These are phyloP conservation scores for Choiromyces venosus DNA, from an alignment of 495 filamentous ascomycete genomes.

Conservation along the genomic window DNA sequence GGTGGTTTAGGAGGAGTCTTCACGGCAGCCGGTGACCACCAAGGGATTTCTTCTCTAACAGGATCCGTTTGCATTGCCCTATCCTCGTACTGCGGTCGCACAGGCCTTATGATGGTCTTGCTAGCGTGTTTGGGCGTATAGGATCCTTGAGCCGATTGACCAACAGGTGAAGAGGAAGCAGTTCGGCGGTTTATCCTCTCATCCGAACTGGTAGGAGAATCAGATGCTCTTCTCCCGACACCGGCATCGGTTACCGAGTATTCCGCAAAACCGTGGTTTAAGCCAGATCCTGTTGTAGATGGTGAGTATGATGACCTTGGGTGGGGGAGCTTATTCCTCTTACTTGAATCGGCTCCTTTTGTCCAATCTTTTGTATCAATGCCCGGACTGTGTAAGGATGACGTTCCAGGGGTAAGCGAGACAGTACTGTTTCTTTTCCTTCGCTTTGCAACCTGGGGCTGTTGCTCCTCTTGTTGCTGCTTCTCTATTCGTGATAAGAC, in stretches of 20 bases:
- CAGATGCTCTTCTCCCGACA: slow-evolving; percentile 29
- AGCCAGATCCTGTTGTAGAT: slow-evolving; percentile 17
- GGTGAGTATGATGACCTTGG: slow-evolving; percentile 23
- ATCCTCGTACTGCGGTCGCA: slow-evolving; percentile 47
- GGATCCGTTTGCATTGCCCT: slow-evolving; percentile 48
- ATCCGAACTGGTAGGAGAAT: slow-evolving; percentile 29
- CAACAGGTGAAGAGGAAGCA: slow-evolving; percentile 21
- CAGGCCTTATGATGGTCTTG: slow-evolving; percentile 28
- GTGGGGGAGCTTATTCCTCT: slow-evolving; percentile 19
- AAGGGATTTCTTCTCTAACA: slow-evolving; percentile 42
- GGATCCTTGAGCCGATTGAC: slow-evolving; percentile 3
- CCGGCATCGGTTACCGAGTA: slow-evolving; percentile 33
- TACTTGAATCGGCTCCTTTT: slow-evolving; percentile 23
- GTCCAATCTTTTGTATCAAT: slow-evolving; percentile 28
- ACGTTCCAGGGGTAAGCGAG: slow-evolving; percentile 21
- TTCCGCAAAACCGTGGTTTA: slow-evolving; percentile 10
- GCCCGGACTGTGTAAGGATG: slow-evolving; percentile 7
- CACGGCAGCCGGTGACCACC: slow-evolving; percentile 31
- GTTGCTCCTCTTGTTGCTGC: slow-evolving; percentile 36
- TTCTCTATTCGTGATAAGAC: slow-evolving; percentile 40
- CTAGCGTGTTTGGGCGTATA: slow-evolving; percentile 15
- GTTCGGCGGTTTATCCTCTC: slow-evolving; percentile 12
- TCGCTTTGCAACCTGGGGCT: slow-evolving; percentile 28
- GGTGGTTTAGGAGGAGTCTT: slow-evolving; percentile 32
- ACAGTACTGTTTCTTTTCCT: slow-evolving; percentile 38